These are phyloP conservation scores for Przewalskia tangutica DNA, from an alignment of 257 asterid species.

Conservation along the genomic window DNA sequence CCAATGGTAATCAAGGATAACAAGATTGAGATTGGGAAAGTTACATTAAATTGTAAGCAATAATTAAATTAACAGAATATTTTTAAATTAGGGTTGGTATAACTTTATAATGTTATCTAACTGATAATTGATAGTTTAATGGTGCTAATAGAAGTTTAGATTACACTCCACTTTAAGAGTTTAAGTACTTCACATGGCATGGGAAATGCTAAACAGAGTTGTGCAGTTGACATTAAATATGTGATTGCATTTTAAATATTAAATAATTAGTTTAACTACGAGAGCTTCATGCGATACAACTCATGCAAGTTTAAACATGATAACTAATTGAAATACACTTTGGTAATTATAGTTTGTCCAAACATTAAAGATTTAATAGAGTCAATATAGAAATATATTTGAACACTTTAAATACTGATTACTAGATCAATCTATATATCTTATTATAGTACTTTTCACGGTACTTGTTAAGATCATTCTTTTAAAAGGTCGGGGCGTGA, in stretches of 20 bases:
- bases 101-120: background rate
- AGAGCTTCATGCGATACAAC: no score
- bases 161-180: background rate
- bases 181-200: background rate
- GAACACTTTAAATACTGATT: background rate
- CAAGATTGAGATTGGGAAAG: background rate
- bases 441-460: background rate
- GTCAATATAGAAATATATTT: background rate
- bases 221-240: background rate
- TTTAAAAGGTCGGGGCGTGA: no score
- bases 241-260: background rate
- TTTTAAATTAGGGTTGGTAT: background rate
- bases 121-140: background rate
- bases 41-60: background rate
- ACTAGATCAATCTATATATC: background rate
- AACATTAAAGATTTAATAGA: background rate
- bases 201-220: background rate
- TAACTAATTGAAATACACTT: background rate
- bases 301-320: background rate
- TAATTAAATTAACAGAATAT: background rate
- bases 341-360: no score
- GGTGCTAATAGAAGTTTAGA: background rate
- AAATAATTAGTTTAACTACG: no score
- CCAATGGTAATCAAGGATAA: background rate
- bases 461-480: no score